These are phyloP conservation scores for Fusarium tricinctum DNA, from an alignment of 2,329 filamentous ascomycete species.

Conservation along the genomic window DNA sequence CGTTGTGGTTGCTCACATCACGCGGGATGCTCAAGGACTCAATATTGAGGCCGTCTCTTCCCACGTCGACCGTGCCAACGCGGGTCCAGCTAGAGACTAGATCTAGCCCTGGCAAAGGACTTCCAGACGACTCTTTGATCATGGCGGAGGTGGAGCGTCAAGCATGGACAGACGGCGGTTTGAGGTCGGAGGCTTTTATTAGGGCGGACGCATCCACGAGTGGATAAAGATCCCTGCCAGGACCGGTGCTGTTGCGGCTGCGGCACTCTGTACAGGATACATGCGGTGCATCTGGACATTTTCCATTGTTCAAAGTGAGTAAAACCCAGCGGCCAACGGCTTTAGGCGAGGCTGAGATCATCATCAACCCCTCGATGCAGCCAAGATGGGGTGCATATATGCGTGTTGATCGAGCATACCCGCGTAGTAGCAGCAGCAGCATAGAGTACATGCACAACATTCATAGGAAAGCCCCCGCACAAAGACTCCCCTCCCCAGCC, in stretches of 20 bases:
- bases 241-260: conserved; percentile 32
- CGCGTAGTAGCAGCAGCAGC: conserved; percentile 5
- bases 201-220: conserved; percentile 49
- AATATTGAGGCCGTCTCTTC: conserved; percentile 48
- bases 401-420: conserved; percentile 32
- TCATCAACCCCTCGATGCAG: conserved; percentile 30
- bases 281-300: conserved; percentile 23
- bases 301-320: conserved; percentile 10
- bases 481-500: not conserved
- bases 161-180: conserved; percentile 47
- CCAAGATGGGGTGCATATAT: conserved; percentile 34
- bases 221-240: conserved; percentile 42
- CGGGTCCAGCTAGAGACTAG: conserved; percentile 41
- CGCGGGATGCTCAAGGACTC: conserved; percentile 44
- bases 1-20: conserved; percentile 35
- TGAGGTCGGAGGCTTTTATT: conserved; percentile 50
- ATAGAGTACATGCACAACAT: conserved; percentile 44
- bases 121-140: conserved; percentile 31
- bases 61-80: conserved; percentile 39
- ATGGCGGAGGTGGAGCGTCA: conserved; percentile 44
- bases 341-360: conserved; percentile 49
- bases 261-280: conserved; percentile 39
- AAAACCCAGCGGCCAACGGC: conserved; percentile 22
- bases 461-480: conserved; percentile 21
- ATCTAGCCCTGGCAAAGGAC: conserved; percentile 31